Conservation (phyloP, 805 yeast genomes). For the Starmerella vitae region DNA sequence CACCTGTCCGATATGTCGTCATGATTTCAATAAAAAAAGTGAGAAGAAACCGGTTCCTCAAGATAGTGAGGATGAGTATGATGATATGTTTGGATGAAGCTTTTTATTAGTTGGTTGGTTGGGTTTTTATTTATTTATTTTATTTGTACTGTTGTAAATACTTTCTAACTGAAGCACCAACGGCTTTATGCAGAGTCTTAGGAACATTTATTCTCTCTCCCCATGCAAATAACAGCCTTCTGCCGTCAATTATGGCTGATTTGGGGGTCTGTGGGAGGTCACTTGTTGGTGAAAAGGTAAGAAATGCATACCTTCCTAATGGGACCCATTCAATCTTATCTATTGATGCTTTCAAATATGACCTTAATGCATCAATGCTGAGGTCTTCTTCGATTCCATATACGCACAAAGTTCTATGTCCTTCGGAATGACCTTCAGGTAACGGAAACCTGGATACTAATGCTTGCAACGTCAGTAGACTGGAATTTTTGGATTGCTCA, state of each 20-base stretch:
- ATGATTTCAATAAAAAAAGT: constrained; percentile 36
- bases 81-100: constrained; percentile 56
- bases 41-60: constrained; percentile 37
- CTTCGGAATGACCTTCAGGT: background rate
- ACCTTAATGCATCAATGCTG: constrained; percentile 33
- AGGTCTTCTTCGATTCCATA: constrained; percentile 58
- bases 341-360: constrained; percentile 38
- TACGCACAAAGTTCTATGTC: constrained; percentile 42
- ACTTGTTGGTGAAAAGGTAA: constrained; percentile 37
- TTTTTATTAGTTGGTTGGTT: too few species aligned
- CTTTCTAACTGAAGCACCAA: constrained; percentile 11
- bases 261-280: constrained; percentile 37
- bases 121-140: too few species aligned
- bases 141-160: constrained; percentile 4
- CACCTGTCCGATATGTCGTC: constrained; percentile 75
- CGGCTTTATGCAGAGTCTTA: background rate
- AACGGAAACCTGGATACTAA: constrained; percentile 1
- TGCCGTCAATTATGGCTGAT: constrained; percentile 21
- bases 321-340: constrained; percentile 41
- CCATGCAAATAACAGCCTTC: constrained; percentile 24
- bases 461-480: background rate
- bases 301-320: constrained; percentile 49
- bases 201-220: constrained; percentile 23
- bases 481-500: background rate
- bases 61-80: constrained; percentile 56